These are phyloP conservation scores for Camelina laxa DNA, from an alignment of 345 rosid species.

Conservation along the genomic window DNA sequence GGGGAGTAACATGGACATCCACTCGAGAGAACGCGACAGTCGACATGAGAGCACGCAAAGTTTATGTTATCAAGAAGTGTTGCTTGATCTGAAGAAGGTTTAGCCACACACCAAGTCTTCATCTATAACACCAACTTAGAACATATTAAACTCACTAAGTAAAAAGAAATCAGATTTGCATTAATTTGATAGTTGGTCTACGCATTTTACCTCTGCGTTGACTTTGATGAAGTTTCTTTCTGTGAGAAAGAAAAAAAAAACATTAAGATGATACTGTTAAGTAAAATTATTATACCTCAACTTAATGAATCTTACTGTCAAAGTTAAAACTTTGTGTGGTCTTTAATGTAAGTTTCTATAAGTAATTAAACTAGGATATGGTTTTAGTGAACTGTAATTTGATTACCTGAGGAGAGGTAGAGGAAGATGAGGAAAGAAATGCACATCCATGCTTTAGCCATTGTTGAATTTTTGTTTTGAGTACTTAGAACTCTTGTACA, in stretches of 20 bases:
- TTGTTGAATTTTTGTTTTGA: slow-evolving; percentile 27
- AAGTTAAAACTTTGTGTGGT: background rate
- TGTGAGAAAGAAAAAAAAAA: slow-evolving; percentile 28
- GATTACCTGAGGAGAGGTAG: slow-evolving; percentile 30
- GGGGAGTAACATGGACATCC: slow-evolving; percentile 64
- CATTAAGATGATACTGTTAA: slow-evolving; percentile 10
- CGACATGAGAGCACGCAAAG: slow-evolving; percentile 64
- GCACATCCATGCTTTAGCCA: slow-evolving; percentile 42
- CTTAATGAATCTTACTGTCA: background rate
- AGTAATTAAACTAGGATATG: background rate
- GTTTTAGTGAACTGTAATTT: slow-evolving; percentile 2
- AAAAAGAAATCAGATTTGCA: background rate
- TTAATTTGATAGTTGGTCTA: slow-evolving; percentile 2
- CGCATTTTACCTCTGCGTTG: slow-evolving; percentile 51
- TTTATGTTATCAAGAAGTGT: slow-evolving; percentile 56
- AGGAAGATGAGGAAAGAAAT: slow-evolving; percentile 39
- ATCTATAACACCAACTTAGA: slow-evolving; percentile 19
- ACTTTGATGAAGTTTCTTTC: slow-evolving; percentile 44
- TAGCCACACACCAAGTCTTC: slow-evolving; percentile 79
- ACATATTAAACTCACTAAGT: slow-evolving; percentile 5
- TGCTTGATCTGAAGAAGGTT: slow-evolving; percentile 66
- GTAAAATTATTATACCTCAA: background rate
- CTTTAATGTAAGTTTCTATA: background rate
- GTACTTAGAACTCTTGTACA: slow-evolving; percentile 11
- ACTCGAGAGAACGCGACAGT: slow-evolving; percentile 54